A percentile compares a stretch with the other conserved stretches of the same genome.
Evolutionary conservation across 140 eudicot species (phyloP).

Genomic region (Oenanthe javanica): DNA sequence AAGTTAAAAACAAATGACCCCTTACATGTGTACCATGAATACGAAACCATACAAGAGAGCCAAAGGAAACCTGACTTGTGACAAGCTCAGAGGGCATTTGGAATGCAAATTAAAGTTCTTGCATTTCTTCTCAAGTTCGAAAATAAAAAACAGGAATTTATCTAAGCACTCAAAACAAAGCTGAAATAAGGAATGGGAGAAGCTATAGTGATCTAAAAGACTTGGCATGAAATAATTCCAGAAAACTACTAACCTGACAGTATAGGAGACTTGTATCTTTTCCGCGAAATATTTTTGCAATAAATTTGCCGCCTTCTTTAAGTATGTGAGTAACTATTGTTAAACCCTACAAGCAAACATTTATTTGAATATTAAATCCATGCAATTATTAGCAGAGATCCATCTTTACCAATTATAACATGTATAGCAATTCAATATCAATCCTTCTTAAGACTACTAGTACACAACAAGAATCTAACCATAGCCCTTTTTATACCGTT

Average conservation of each 20-base stretch:
- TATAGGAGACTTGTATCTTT: conserved; percentile 96
- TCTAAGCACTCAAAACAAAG: too few relatives aligned
- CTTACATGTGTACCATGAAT: background rate
- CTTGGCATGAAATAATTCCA: background rate
- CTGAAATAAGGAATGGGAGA: too few relatives aligned
- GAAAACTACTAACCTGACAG: conserved; percentile 57
- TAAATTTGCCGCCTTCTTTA: conserved; percentile 84
- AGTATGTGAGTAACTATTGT: conserved; percentile 96
- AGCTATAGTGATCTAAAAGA: background rate
- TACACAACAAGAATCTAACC: background rate
- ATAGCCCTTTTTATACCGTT: background rate
- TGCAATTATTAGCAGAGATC: background rate
- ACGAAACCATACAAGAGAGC: background rate
- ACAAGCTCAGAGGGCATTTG: background rate
- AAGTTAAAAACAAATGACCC: too few relatives aligned
- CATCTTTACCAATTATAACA: background rate
- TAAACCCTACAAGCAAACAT: conserved; percentile 58
- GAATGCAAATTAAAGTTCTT: background rate
- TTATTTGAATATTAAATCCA: background rate
- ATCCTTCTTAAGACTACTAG: background rate
- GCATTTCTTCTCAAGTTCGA: background rate
- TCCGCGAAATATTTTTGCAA: conserved; percentile 95
- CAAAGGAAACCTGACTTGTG: background rate
- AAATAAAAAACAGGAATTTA: too few relatives aligned
- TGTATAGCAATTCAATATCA: background rate